Percentiles rank a stretch among this genome's conserved stretches.
Evolutionary conservation across 257 asterid species (phyloP).

Genomic region (Nyctanthes arbortristis): DNA sequence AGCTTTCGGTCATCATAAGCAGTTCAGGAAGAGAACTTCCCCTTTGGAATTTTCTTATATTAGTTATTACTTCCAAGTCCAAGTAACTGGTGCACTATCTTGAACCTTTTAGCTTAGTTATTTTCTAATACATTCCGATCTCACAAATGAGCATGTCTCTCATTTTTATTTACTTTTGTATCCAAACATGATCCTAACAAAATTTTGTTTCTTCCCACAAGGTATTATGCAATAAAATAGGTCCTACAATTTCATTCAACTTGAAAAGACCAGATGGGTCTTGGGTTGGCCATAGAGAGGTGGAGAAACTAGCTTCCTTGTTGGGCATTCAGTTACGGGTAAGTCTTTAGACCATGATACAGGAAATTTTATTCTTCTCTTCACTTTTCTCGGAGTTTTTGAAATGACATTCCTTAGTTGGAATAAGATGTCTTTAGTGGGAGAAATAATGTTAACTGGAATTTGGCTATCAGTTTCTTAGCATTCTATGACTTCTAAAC

Average conservation of each 20-base stretch:
- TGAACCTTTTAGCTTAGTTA: not conserved
- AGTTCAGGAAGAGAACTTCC: slow-evolving; percentile 1
- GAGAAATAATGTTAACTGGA: not conserved
- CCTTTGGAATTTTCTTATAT: not conserved
- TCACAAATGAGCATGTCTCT: slow-evolving; percentile 10
- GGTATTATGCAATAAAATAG: slow-evolving; percentile 50
- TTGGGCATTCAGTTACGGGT: slow-evolving; percentile 91
- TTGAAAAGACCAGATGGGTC: slow-evolving; percentile 84
- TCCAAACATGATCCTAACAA: not conserved
- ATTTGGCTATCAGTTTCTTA: not conserved
- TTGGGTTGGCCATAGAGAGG: slow-evolving; percentile 95
- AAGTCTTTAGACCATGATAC: slow-evolving; percentile 31
- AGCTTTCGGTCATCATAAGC: not conserved
- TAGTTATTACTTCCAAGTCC: slow-evolving; percentile 7
- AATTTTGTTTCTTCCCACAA: slow-evolving; percentile 32
- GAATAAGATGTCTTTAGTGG: not conserved
- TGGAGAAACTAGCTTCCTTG: slow-evolving; percentile 87
- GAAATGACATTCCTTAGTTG: not conserved
- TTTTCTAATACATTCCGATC: slow-evolving; percentile 9
- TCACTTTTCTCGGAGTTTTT: not conserved
- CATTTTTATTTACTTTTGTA: slow-evolving; percentile 24
- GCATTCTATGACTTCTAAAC: not conserved
- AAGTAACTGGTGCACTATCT: slow-evolving; percentile 7
- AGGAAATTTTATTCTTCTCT: slow-evolving; percentile 12
- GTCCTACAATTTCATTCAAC: slow-evolving; percentile 83